phyloP scores from a whole-genome alignment of 2,329 filamentous ascomycete species.

The Alternaria alternata region DNA sequence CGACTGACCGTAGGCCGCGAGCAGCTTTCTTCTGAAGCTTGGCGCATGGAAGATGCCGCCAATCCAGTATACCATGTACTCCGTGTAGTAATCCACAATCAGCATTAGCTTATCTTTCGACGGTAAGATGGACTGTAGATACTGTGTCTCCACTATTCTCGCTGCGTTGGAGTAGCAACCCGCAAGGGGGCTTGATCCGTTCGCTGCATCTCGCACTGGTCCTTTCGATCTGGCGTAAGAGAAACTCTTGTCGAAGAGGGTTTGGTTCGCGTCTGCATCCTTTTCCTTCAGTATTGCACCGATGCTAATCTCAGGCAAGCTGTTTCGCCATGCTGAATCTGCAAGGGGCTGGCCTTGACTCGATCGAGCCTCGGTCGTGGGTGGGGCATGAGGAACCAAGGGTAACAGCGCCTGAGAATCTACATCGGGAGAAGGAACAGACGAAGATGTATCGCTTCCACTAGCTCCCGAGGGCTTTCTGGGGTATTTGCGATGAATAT shows the following conservation, averaged over 20 bases:
- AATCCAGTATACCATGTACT: conserved; percentile 51
- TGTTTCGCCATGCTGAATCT: conserved; percentile 22
- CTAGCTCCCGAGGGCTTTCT: conserved; percentile 14
- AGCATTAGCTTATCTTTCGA: conserved; percentile 28
- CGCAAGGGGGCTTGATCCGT: conserved; percentile 2
- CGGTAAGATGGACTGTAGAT: conserved; percentile 52
- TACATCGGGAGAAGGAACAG: not conserved
- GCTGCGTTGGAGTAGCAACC: conserved; percentile 35
- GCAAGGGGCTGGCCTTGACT: conserved; percentile 13
- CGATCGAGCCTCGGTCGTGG: not conserved
- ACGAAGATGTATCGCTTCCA: conserved; percentile 19
- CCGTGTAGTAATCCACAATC: conserved; percentile 52
- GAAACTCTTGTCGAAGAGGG: conserved; percentile 26
- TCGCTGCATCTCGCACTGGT: conserved; percentile 11
- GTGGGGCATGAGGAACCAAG: not conserved
- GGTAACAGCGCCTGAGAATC: conserved; percentile 9
- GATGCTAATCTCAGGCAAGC: conserved; percentile 37
- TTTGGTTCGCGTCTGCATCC: conserved; percentile 24
- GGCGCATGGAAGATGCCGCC: conserved; percentile 51
- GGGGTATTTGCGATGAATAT: conserved; percentile 42
- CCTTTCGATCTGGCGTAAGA: conserved; percentile 24
- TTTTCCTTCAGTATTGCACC: conserved; percentile 34
- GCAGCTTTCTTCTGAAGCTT: conserved; percentile 51
- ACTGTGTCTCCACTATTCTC: conserved; percentile 32
- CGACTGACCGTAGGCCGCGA: conserved; percentile 49